Conservation (phyloP, 129 eudicot genomes). For the Flaveria ramosissima region DNA sequence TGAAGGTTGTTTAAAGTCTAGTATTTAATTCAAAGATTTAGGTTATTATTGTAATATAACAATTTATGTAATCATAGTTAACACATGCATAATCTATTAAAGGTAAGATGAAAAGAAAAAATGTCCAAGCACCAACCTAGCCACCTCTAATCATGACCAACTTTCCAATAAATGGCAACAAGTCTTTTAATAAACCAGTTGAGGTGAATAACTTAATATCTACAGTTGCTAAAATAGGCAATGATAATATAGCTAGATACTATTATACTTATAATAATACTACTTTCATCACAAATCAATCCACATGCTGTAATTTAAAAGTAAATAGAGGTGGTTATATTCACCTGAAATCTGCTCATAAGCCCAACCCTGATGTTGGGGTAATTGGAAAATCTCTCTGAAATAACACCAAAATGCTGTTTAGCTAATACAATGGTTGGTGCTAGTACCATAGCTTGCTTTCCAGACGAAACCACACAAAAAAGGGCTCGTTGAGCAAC, state of each 20-base stretch:
- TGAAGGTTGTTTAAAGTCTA: constrained; percentile 17
- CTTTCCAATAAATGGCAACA: constrained; percentile 1
- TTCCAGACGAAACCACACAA: constrained; percentile 87
- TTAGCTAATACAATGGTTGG: constrained; percentile 94
- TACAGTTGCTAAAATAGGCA: neutral
- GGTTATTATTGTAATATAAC: neutral
- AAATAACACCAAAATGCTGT: constrained; percentile 86
- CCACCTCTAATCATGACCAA: constrained; percentile 10
- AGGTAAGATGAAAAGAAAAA: neutral
- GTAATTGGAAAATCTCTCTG: constrained; percentile 79
- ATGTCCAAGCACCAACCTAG: neutral
- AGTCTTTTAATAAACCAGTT: neutral
- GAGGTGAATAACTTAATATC: constrained; percentile 8
- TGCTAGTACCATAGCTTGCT: constrained; percentile 94
- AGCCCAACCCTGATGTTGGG: constrained; percentile 78
- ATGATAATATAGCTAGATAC: constrained; percentile 11
- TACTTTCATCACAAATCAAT: constrained; percentile 1
- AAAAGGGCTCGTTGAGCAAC: constrained; percentile 92
- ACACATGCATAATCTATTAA: neutral
- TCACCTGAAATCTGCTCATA: constrained; percentile 97
- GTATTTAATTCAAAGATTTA: neutral
- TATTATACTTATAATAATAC: neutral
- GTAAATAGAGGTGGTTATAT: neutral
- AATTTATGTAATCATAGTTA: neutral
- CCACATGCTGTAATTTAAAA: constrained; percentile 14